phyloP scores from a whole-genome alignment of 768 basidiomycete species.

The Hygrocybe coccinea region DNA sequence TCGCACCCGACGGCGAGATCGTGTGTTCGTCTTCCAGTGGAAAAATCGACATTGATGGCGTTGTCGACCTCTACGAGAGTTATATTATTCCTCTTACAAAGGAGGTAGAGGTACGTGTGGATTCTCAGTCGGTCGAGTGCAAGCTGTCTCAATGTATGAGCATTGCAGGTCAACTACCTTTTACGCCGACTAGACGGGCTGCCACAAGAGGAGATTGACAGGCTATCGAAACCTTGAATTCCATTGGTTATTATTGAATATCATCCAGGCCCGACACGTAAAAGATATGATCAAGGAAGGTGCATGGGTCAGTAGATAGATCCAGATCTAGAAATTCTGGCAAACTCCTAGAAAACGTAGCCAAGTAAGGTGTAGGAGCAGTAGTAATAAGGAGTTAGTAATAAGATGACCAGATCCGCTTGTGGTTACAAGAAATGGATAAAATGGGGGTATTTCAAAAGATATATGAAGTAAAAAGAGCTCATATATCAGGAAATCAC shows the following conservation, averaged over 20 bases:
- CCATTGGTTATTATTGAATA: neutral
- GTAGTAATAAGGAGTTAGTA: neutral
- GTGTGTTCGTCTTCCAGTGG: conserved; percentile 31
- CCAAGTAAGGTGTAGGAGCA: neutral
- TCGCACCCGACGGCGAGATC: conserved; percentile 58
- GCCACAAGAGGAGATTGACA: conserved; percentile 73
- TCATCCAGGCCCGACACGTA: neutral
- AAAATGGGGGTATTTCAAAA: neutral
- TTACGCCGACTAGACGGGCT: conserved; percentile 83
- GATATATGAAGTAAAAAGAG: neutral
- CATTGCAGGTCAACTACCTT: conserved; percentile 88
- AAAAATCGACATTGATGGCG: conserved; percentile 90
- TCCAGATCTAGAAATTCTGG: neutral
- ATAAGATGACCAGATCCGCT: conserved; percentile 7
- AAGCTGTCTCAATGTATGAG: neutral
- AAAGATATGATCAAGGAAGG: neutral
- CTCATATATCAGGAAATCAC: conserved; percentile 21
- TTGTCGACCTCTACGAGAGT: conserved; percentile 89
- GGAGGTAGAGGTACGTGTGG: conserved; percentile 81
- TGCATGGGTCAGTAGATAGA: neutral
- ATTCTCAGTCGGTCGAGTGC: neutral
- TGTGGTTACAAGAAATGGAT: conserved; percentile 5
- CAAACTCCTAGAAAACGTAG: neutral
- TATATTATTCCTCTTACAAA: conserved; percentile 97
- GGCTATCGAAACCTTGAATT: conserved; percentile 33